phyloP scores from a whole-genome alignment of 78 protist genomes.

The Capsaspora owczarzaki region DNA sequence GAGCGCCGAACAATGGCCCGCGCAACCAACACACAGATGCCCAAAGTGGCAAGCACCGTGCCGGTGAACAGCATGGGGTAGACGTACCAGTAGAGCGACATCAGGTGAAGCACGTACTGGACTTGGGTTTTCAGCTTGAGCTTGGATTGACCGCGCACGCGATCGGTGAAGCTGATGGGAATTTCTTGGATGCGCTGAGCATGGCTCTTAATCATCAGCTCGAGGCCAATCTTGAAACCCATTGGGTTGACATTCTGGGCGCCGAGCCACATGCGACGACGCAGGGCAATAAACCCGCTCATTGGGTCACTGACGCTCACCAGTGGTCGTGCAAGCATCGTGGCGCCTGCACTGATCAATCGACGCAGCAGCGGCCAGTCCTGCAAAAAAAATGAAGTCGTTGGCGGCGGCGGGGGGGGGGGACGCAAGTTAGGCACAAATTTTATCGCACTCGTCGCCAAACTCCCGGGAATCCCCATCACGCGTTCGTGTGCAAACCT shows the following conservation, averaged over 20 bases:
- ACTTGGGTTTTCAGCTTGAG: slow-evolving; percentile 14
- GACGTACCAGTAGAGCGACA: slow-evolving; percentile 1
- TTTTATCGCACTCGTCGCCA: too few relatives aligned
- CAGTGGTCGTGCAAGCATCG: slow-evolving; percentile 41
- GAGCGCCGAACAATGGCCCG: background rate
- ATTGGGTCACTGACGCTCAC: slow-evolving; percentile 29
- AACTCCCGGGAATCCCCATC: too few relatives aligned
- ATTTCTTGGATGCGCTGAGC: slow-evolving; percentile 7
- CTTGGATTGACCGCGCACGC: slow-evolving; percentile 25
- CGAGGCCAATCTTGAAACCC: slow-evolving; percentile 41
- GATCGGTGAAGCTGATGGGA: slow-evolving; percentile 13
- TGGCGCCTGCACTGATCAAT: slow-evolving; percentile 29
- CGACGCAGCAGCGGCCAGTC: slow-evolving; percentile 26
- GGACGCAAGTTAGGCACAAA: too few relatives aligned
- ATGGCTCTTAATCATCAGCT: slow-evolving; percentile 26
- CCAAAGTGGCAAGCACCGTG: background rate
- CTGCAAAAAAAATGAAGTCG: too few relatives aligned
- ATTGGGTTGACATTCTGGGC: background rate
- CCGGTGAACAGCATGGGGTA: background rate
- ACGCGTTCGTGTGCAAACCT: background rate
- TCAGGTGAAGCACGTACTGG: slow-evolving; percentile 16
- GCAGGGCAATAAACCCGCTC: slow-evolving; percentile 37
- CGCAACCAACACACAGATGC: background rate
- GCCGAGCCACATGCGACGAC: background rate
- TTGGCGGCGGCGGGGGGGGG: too few relatives aligned